Conservation (phyloP, 1,139 yeast genomes). For the Taphrina betulina region DNA sequence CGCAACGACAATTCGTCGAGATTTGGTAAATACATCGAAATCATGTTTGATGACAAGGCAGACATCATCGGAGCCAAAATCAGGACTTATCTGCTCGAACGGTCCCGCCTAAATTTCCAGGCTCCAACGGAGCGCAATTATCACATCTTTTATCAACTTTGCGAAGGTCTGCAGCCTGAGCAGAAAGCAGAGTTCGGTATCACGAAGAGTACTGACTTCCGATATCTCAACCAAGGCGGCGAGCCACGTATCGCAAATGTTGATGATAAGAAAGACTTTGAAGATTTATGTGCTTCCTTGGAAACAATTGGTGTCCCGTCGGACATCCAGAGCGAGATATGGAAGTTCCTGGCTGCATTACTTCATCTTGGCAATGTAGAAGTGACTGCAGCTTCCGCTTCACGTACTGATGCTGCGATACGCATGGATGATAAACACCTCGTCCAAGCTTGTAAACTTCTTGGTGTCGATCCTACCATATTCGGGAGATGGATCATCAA, state of each 20-base stretch:
- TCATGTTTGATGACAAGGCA: conserved; percentile 68
- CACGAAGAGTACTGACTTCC: conserved; percentile 60
- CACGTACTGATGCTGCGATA: conserved; percentile 79
- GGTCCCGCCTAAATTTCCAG: conserved; percentile 92
- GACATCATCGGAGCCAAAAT: conserved; percentile 92
- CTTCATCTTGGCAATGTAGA: conserved; percentile 92
- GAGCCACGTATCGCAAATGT: conserved; percentile 69
- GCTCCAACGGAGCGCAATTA: conserved; percentile 87
- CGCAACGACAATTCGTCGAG: conserved; percentile 97
- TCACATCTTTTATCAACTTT: conserved; percentile 89
- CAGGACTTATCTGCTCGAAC: conserved; percentile 85
- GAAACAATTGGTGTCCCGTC: conserved; percentile 69
- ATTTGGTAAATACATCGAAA: conserved; percentile 93
- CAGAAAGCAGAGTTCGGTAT: conserved; percentile 62
- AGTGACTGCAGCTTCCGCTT: conserved; percentile 57
- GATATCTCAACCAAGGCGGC: conserved; percentile 90
- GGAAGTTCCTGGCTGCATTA: conserved; percentile 79
- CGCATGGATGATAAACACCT: conserved; percentile 84
- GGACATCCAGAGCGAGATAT: conserved; percentile 65
- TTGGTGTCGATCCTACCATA: conserved; percentile 70
- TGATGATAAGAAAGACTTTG: conserved; percentile 77
- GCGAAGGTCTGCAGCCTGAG: conserved; percentile 69
- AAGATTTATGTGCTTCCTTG: conserved; percentile 72
- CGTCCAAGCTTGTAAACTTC: conserved; percentile 75
- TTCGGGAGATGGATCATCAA: conserved; percentile 93